Evolutionary conservation across 495 filamentous ascomycete genomes (phyloP).

Genomic region (Trichoderma parareesei): DNA sequence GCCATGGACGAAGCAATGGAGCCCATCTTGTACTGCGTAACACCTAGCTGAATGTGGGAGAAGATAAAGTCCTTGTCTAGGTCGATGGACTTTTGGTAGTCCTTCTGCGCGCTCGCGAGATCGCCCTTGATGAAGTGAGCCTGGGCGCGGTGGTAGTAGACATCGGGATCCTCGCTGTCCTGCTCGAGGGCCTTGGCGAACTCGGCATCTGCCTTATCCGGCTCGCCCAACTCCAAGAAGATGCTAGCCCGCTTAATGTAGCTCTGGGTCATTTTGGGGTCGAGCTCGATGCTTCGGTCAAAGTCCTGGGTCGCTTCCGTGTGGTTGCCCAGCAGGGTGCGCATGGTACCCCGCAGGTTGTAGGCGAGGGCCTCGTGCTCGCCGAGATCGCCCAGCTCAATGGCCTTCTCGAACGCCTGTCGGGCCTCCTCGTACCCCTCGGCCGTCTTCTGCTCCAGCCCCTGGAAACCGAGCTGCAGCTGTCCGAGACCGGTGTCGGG

Average conservation of each 20-base stretch:
- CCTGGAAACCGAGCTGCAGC: constrained; percentile 69
- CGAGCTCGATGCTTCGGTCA: constrained; percentile 81
- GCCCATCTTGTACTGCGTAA: constrained; percentile 99
- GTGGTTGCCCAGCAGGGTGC: constrained; percentile 84
- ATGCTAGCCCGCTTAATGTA: constrained; percentile 99
- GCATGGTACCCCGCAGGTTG: constrained; percentile 94
- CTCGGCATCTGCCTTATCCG: constrained; percentile 77
- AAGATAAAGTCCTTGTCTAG: constrained; percentile 94
- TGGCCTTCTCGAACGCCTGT: constrained; percentile 73
- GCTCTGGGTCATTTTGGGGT: constrained; percentile 83
- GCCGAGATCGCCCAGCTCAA: constrained; percentile 68
- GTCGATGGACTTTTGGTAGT: constrained; percentile 99
- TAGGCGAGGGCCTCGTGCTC: constrained; percentile 84
- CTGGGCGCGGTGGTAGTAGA: constrained; percentile 98
- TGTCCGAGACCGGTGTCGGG: constrained; percentile 79
- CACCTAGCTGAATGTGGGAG: constrained; percentile 98
- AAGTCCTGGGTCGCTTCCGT: constrained; percentile 72
- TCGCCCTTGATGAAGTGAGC: constrained; percentile 96
- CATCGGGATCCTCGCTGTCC: constrained; percentile 86
- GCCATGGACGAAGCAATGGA: constrained; percentile 97
- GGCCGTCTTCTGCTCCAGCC: constrained; percentile 74
- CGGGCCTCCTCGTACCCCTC: constrained; percentile 86
- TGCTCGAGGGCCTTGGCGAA: constrained; percentile 79
- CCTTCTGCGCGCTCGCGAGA: constrained; percentile 87
- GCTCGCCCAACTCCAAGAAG: constrained; percentile 87